These are phyloP conservation scores for Talinum fruticosum DNA, from an alignment of 148 eudicot genomes.

Conservation along the genomic window DNA sequence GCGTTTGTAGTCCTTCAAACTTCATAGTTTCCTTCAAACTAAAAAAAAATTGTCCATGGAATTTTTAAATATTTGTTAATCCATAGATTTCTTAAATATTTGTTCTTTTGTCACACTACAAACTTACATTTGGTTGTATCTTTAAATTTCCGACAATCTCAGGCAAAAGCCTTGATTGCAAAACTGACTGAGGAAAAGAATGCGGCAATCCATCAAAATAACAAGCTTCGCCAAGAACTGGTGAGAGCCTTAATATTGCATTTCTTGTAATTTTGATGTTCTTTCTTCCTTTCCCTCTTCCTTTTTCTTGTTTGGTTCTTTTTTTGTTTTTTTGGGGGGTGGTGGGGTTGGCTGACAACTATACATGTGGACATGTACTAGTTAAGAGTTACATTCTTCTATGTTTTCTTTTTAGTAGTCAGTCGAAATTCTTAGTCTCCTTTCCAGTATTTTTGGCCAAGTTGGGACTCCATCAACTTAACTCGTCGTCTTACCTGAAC, in stretches of 20 bases:
- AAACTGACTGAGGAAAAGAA: slow-evolving; percentile 64
- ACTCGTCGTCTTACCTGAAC: too few species aligned
- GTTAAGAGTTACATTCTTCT: neutral
- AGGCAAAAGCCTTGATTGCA: slow-evolving; percentile 54
- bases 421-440: neutral
- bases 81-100: too few species aligned
- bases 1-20: neutral
- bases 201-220: slow-evolving; percentile 50
- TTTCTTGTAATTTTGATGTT: too few species aligned
- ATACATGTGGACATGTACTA: neutral
- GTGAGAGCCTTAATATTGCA: slow-evolving; percentile 36
- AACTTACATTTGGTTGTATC: neutral
- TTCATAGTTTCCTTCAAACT: too few species aligned
- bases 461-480: neutral
- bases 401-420: neutral
- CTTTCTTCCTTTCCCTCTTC: neutral
- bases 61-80: too few species aligned
- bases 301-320: too few species aligned
- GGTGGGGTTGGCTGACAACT: neutral
- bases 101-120: too few species aligned
- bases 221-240: slow-evolving; percentile 68
- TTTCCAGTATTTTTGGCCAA: neutral
- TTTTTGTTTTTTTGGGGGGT: neutral
- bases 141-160: slow-evolving; percentile 11
- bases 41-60: too few species aligned